Conservation (phyloP, 2,329 filamentous ascomycete genomes). For the Pseudopithomyces chartarum region DNA sequence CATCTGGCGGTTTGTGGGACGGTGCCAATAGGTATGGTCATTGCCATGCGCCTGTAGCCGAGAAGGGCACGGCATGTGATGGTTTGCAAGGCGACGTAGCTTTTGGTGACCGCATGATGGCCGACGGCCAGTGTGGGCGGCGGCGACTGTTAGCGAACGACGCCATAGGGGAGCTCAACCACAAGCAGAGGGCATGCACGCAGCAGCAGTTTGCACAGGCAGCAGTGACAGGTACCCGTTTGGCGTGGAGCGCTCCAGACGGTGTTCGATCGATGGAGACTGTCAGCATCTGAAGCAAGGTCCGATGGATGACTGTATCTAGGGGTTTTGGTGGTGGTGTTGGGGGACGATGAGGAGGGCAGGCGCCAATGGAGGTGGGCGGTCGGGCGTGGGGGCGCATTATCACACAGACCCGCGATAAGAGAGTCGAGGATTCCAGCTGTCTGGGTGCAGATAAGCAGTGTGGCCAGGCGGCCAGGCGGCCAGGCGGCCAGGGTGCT, state of each 20-base stretch:
- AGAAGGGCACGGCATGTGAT: conserved; percentile 19
- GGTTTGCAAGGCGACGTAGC: conserved; percentile 18
- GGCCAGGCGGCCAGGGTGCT: background rate
- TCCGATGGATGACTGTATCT: conserved; percentile 3
- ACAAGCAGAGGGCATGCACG: background rate
- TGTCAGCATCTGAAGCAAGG: background rate
- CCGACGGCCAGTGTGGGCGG: conserved; percentile 23
- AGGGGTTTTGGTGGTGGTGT: background rate
- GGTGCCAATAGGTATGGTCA: conserved; percentile 14
- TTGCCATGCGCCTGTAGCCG: conserved; percentile 13
- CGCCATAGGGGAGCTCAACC: conserved; percentile 7
- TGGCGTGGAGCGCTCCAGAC: background rate
- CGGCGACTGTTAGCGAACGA: background rate
- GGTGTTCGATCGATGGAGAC: background rate
- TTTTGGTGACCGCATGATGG: conserved; percentile 26
- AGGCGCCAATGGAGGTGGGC: conserved; percentile 8
- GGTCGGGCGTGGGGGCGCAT: conserved; percentile 10
- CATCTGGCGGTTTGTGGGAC: conserved; percentile 6
- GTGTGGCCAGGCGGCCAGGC: background rate
- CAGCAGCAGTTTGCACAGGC: too few relatives aligned
- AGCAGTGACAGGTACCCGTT: background rate
- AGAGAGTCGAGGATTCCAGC: conserved; percentile 1
- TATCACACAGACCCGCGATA: conserved; percentile 7
- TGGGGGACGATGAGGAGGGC: background rate
- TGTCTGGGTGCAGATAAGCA: conserved; percentile 4